Percentiles rank a stretch among this genome's conserved stretches.
phyloP scores from a whole-genome alignment of 2,329 filamentous ascomycete genomes.

The Penicillium sp. region DNA sequence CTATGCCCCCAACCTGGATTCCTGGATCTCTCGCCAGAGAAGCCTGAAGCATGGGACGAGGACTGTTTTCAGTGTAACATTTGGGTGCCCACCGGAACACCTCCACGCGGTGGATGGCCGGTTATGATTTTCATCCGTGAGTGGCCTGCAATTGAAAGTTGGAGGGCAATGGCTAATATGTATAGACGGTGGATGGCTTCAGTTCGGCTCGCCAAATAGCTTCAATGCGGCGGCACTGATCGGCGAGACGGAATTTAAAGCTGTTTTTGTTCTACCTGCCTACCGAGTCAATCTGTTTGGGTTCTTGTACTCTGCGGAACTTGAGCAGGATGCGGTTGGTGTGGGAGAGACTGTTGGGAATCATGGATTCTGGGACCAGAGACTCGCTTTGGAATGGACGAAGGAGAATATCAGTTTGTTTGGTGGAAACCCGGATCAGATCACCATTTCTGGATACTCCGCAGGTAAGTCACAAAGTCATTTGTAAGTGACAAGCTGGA shows the following conservation, averaged over 20 bases:
- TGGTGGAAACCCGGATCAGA: constrained; percentile 50
- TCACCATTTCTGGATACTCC: constrained; percentile 57
- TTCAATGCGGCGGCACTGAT: constrained; percentile 47
- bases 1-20: constrained; percentile 53
- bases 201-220: constrained; percentile 54
- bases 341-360: constrained; percentile 46
- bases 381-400: constrained; percentile 57
- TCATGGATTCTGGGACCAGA: constrained; percentile 58
- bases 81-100: constrained; percentile 51
- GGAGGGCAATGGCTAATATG: background rate
- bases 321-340: constrained; percentile 43
- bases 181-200: constrained; percentile 57
- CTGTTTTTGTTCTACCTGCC: constrained; percentile 55
- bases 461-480: constrained; percentile 39
- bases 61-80: constrained; percentile 58
- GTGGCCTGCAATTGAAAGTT: constrained; percentile 15
- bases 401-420: constrained; percentile 52
- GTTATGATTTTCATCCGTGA: constrained; percentile 58
- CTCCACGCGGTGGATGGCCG: constrained; percentile 52
- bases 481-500: background rate
- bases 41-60: constrained; percentile 44
- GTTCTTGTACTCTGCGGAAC: constrained; percentile 52
- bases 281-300: constrained; percentile 58
- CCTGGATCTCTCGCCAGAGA: constrained; percentile 21
- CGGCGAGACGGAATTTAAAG: constrained; percentile 49